Evolutionary conservation across 2,329 filamentous ascomycete genomes (phyloP), one percentile per base, ranked within the genome.

Genomic region (Talaromyces piceae): DNA sequence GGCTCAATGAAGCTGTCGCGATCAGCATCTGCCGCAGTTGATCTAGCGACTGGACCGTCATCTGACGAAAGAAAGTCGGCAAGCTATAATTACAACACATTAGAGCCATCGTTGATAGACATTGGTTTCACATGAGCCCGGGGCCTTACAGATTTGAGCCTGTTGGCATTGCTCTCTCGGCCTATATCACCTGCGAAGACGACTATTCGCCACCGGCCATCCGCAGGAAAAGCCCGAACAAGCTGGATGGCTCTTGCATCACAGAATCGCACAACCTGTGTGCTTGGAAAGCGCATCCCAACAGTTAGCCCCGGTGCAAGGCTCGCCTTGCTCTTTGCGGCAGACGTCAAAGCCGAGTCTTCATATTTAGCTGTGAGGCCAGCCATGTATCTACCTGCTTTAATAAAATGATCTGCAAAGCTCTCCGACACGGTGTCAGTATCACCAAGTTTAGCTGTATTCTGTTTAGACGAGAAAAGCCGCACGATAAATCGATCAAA

Each of bases 401-500:
- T 68, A 50, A 84, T 83, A n/a, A 76, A 73, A 41, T 79, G 70
- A 5, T 73, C 72, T 56, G 84, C 82, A 30, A 77, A 68, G 2
- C 18, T 73, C 77, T 84, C 81, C 55, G 70, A 79, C 50, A 1
- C 1, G 11, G 33, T 37, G 13, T 37, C 2, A 20, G 7, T 11
- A 4, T 84, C 77, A 0, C 81, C 81, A 45, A 77, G 76, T 53
- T 77, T 76, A 56, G 84, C 80, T 67, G 79, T 74, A 22, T 80
- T 69, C 8, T 41, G 30, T 60, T 49, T 49, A 2, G 76, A 71
- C 1, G 72, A 77, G 58, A 83, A 83, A 25, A 80, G 63, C 55
- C 73, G 73, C 0, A 77, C 72, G 57, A 77, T 79, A 46, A 73
- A 70, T 0, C 76, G 73, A 26, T 67, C 64, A 20, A 66, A 67